phyloP scores from a whole-genome alignment of 108 stramenopile genomes.

The Stephanodiscus minutulus region DNA sequence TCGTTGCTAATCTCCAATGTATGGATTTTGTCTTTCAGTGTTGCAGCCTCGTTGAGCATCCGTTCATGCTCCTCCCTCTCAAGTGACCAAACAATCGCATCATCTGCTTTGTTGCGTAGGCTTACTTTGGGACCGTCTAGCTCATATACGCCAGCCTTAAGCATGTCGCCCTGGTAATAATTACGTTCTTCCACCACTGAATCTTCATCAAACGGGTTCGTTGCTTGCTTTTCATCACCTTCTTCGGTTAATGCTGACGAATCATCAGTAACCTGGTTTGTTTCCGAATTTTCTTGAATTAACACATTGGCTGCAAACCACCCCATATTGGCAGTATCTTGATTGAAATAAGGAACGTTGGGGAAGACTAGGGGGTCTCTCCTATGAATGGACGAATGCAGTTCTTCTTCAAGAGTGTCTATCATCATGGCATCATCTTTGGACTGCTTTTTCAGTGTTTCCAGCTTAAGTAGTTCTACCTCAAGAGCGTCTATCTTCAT shows the following conservation, averaged over 20 bases:
- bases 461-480: no score
- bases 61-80: no score
- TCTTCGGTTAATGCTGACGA: neutral
- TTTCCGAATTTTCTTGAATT: neutral
- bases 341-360: slow-evolving; percentile 20
- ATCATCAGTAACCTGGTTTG: slow-evolving; percentile 3
- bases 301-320: neutral
- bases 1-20: neutral
- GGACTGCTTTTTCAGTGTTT: no score
- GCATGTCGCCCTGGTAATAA: neutral
- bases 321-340: slow-evolving; percentile 14
- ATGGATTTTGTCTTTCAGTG: slow-evolving; percentile 6
- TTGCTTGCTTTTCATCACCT: neutral
- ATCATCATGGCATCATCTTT: no score
- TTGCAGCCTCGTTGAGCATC: neutral
- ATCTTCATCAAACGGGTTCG: slow-evolving; percentile 8
- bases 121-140: neutral
- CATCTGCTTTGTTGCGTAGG: neutral
- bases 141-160: slow-evolving; percentile 9
- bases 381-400: neutral
- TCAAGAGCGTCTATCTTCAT: neutral
- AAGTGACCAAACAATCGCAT: no score
- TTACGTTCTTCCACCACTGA: neutral
- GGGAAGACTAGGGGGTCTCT: slow-evolving; percentile 25
- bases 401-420: no score